phyloP scores from a whole-genome alignment of 2,329 filamentous ascomycete species.

The Nemania sp. region DNA sequence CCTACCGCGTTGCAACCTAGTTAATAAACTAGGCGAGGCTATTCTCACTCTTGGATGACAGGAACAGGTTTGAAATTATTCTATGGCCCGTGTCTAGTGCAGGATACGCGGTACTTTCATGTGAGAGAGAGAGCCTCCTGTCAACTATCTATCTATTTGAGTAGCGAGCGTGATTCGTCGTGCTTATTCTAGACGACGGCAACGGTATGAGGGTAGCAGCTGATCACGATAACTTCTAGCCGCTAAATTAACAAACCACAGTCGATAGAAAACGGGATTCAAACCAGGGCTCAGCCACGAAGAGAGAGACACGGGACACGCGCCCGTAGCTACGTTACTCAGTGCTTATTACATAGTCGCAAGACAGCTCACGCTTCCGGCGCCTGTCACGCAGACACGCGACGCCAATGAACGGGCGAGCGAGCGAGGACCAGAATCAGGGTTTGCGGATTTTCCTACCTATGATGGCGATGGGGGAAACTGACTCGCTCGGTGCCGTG shows the following conservation, averaged over 20 bases:
- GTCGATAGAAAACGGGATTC: background rate
- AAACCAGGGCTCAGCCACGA: background rate
- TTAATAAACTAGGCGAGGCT: conserved; percentile 1
- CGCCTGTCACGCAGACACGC: conserved; percentile 22
- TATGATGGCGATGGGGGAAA: conserved; percentile 10
- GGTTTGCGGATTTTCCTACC: conserved; percentile 7
- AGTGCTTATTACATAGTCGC: conserved; percentile 18
- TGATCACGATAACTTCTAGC: background rate
- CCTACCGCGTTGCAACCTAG: conserved; percentile 12
- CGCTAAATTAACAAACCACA: background rate
- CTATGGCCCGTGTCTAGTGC: background rate
- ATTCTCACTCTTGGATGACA: background rate
- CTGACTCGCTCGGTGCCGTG: conserved; percentile 25
- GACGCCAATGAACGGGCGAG: conserved; percentile 21
- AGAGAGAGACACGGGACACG: conserved; percentile 14
- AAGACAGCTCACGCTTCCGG: conserved; percentile 25
- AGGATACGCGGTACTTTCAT: background rate
- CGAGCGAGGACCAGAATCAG: background rate
- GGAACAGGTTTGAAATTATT: conserved; percentile 6
- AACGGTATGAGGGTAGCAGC: background rate
- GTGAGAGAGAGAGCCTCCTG: background rate
- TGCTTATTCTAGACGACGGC: background rate
- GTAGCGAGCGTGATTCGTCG: background rate
- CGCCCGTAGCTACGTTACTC: conserved; percentile 18
- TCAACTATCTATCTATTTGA: background rate